phyloP scores from a whole-genome alignment of 345 rosid genomes.

The Arabidopsis thaliana region DNA sequence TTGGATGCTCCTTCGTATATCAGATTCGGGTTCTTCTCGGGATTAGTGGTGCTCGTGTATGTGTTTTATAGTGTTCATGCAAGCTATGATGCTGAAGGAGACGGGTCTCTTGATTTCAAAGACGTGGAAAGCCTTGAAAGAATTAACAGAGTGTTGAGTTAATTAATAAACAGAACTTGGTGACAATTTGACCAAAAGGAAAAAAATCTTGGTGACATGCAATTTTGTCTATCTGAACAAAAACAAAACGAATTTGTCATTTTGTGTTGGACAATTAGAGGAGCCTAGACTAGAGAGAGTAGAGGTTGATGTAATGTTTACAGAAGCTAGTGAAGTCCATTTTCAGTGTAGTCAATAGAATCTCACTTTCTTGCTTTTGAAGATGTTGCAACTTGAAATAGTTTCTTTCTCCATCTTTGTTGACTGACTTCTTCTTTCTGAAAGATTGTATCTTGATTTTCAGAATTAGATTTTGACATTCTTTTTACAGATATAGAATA shows the following conservation, averaged over 20 bases:
- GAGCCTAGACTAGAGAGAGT: background rate
- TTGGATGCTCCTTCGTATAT: conserved; percentile 69
- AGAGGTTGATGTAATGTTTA: background rate
- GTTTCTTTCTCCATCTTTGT: conserved; percentile 9
- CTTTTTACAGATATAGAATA: conserved; percentile 11
- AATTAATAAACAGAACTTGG: background rate
- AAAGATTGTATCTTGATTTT: conserved; percentile 10
- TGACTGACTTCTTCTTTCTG: conserved; percentile 15
- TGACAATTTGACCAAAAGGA: background rate
- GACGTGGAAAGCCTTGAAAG: conserved; percentile 48
- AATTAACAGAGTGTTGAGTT: conserved; percentile 42
- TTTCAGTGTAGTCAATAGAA: conserved; percentile 1
- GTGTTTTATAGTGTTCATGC: conserved; percentile 88
- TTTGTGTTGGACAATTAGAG: background rate
- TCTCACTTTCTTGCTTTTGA: conserved; percentile 23
- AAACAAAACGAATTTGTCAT: background rate
- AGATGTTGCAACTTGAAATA: conserved; percentile 28
- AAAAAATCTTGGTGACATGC: background rate
- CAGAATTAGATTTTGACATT: background rate
- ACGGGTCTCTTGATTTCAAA: conserved; percentile 55
- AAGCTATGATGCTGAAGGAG: conserved; percentile 79
- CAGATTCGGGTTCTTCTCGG: conserved; percentile 82
- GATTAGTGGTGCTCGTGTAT: conserved; percentile 61
- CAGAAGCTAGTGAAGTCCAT: conserved; percentile 11
- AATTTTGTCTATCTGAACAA: background rate